phyloP scores from a whole-genome alignment of 2,329 filamentous ascomycete genomes.

The Diaporthe eres region DNA sequence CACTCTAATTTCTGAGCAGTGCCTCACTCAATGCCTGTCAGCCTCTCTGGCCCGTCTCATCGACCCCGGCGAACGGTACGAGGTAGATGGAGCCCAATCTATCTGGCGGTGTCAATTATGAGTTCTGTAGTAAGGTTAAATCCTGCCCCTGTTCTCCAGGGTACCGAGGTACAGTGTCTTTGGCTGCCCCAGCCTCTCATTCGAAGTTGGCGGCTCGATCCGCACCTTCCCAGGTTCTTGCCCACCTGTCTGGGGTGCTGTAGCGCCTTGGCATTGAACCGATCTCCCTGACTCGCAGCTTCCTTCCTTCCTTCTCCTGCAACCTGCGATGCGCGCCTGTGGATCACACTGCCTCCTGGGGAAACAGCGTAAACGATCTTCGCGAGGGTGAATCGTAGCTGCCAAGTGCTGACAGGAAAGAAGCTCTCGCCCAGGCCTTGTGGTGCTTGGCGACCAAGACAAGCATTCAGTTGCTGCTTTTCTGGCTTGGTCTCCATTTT shows the following conservation, averaged over 20 bases:
- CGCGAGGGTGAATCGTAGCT: not conserved
- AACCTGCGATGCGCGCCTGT: not conserved
- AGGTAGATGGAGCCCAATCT: slow-evolving; percentile 6
- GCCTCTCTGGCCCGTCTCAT: not conserved
- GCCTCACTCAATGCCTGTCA: not conserved
- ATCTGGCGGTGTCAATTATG: slow-evolving; percentile 10
- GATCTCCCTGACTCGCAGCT: not conserved
- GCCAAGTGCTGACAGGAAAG: slow-evolving; percentile 20
- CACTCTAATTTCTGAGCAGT: not conserved
- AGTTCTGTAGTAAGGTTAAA: slow-evolving; percentile 17
- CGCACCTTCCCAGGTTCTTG: not conserved
- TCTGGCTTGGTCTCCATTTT: not conserved
- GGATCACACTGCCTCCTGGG: not conserved
- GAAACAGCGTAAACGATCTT: slow-evolving; percentile 1
- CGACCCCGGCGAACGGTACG: not conserved
- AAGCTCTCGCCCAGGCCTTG: slow-evolving; percentile 24
- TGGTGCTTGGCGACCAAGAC: not conserved
- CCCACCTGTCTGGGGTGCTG: slow-evolving; percentile 5
- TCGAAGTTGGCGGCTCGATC: slow-evolving; percentile 12
- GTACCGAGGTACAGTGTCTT: not conserved
- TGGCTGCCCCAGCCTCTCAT: not conserved
- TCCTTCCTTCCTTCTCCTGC: not conserved
- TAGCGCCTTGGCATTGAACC: slow-evolving; percentile 23
- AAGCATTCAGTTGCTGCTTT: not conserved
- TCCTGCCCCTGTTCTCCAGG: slow-evolving; percentile 1